Base-by-base conservation (phyloP, 768 basidiomycete genomes). In the Sutorius australiensis region DNA sequence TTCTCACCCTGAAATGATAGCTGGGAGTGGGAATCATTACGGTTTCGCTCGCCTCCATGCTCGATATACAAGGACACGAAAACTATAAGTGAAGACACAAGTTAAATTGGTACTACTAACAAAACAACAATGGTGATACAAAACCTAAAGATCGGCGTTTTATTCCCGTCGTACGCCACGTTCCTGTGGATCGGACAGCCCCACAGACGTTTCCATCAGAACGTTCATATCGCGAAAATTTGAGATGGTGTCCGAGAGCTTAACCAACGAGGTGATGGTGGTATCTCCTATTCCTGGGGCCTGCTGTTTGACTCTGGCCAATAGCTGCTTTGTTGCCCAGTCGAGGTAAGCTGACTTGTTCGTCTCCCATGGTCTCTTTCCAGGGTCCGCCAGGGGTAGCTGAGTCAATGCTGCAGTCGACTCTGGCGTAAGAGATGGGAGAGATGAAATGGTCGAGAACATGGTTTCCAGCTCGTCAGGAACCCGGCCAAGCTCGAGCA, bases 281-380 rank as follows among this genome's bases (percentile, higher is more conserved):
- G 63, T 46, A 39, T 69, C 64, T 1, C 57, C 59, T 5, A 54
- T 42, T 21, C 55, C 51, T 5, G 50, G 48, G 10, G 43, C 54
- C 34, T 57, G 65, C 27, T 61, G 58, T 43, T 59, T 71, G 46
- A 59, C 63, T 31, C 53, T 69, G 51, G 65, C 57, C 40, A 87
- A 57, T 8, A 87, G 66, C 65, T 82, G 80, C 17, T 73, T 73
- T 1, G 83, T 73, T 0, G 86, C 89, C 92, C 92, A 94, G 54
- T 83, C 82, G 5, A 86, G 64, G 66, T 93, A 94, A 5, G 88
- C 90, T 1, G 78, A 76, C 64, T 80, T 80, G 66, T 79, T 83
- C 34, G 81, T 80, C 70, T 92, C 89, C 90, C 91, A 93, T 10
- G 78, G 78, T 37, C 83, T 79, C 65, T 89, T 89, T 0, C 87